Evolutionary conservation across 2,329 filamentous ascomycete genomes (phyloP).

Genomic region (Emericellopsis atlantica): DNA sequence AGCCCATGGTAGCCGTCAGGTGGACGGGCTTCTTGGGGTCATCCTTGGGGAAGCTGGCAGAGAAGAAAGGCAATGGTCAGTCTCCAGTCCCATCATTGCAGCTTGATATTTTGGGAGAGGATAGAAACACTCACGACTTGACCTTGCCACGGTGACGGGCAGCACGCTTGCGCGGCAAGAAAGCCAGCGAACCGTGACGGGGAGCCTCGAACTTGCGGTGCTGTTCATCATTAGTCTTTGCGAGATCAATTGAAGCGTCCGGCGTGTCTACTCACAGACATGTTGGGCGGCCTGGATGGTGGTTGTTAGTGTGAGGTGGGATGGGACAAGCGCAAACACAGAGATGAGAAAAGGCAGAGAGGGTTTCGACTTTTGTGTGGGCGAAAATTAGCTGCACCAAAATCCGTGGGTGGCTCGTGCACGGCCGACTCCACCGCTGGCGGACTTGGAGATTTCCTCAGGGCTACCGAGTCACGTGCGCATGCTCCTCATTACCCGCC

Average conservation of each 20-base stretch:
- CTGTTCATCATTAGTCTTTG: conserved; percentile 12
- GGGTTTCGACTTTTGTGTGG: conserved; percentile 5
- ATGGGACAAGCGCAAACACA: conserved; percentile 1
- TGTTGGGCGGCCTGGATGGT: conserved; percentile 23
- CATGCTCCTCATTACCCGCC: no score
- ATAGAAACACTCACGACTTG: conserved; percentile 65
- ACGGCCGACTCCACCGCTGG: background rate
- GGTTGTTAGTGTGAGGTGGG: conserved; percentile 19
- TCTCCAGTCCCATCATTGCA: conserved; percentile 9
- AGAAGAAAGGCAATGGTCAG: conserved; percentile 3
- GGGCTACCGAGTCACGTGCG: conserved; percentile 1
- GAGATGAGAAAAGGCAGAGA: conserved; percentile 5
- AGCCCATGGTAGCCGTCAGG: conserved; percentile 95
- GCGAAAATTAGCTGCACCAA: conserved; percentile 3
- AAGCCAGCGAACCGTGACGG: conserved; percentile 87
- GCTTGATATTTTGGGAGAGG: background rate
- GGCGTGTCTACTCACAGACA: conserved; percentile 21
- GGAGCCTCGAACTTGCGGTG: conserved; percentile 66
- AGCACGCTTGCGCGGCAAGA: conserved; percentile 82
- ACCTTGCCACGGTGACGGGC: conserved; percentile 93
- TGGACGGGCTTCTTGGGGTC: conserved; percentile 99
- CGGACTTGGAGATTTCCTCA: background rate
- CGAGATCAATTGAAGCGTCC: conserved; percentile 1
- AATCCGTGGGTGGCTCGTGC: conserved; percentile 2
- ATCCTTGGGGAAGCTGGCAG: conserved; percentile 92